Percentiles rank a stretch among this genome's conserved stretches.
phyloP scores from a whole-genome alignment of 2,329 filamentous ascomycete genomes.

The Fusarium buharicum region DNA sequence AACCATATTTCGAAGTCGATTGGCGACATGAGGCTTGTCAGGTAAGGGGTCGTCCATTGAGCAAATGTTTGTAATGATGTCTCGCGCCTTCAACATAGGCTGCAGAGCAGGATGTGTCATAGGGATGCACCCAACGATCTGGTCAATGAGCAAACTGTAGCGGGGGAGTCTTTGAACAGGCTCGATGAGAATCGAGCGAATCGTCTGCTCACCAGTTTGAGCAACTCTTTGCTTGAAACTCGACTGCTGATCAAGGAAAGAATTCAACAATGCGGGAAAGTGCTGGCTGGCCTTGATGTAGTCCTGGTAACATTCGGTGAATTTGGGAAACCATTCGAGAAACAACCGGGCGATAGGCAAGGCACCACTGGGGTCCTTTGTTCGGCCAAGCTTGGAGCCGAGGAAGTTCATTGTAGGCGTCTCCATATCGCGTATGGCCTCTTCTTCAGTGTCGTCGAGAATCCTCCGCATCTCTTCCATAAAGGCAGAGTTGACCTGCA shows the following conservation, averaged over 20 bases:
- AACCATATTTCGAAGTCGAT: constrained; percentile 79
- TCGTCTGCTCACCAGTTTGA: constrained; percentile 86
- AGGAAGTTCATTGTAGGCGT: constrained; percentile 56
- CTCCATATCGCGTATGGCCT: constrained; percentile 81
- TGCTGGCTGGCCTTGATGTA: constrained; percentile 92
- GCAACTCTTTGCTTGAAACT: constrained; percentile 84
- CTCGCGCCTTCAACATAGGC: constrained; percentile 84
- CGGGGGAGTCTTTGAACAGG: constrained; percentile 93
- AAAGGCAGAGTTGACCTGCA: constrained; percentile 84
- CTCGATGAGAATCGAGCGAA: constrained; percentile 93
- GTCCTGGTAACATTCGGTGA: constrained; percentile 89
- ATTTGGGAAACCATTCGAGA: constrained; percentile 91
- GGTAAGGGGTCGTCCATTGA: constrained; percentile 80
- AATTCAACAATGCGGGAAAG: constrained; percentile 82
- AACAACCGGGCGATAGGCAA: constrained; percentile 82
- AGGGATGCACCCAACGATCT: constrained; percentile 87
- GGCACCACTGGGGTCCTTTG: constrained; percentile 80
- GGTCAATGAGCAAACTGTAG: constrained; percentile 96
- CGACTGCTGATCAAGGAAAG: constrained; percentile 81
- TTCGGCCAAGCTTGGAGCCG: constrained; percentile 58
- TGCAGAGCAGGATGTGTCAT: constrained; percentile 86
- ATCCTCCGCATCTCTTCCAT: constrained; percentile 78
- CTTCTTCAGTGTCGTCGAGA: constrained; percentile 85
- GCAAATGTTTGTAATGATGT: constrained; percentile 96
- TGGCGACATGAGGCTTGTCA: constrained; percentile 78